These are phyloP conservation scores for Aspergillus sclerotiicarbonarius DNA, from an alignment of 495 filamentous ascomycete species.

Conservation along the genomic window DNA sequence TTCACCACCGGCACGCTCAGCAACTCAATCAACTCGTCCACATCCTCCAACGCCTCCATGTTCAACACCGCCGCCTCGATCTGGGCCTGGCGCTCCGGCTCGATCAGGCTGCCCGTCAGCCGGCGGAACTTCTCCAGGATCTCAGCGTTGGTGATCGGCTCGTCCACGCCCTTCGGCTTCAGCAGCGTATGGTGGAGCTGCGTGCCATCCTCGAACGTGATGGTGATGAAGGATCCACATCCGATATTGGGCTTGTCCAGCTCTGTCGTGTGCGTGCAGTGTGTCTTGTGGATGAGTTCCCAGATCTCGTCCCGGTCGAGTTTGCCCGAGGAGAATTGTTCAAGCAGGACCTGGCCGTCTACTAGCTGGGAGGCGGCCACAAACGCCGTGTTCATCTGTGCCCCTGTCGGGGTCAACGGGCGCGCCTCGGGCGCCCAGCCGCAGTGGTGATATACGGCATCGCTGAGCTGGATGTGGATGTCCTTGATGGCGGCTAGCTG, in stretches of 20 bases:
- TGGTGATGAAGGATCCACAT: background rate
- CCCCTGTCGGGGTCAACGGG: conserved; percentile 36
- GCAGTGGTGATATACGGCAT: conserved; percentile 35
- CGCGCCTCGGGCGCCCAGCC: conserved; percentile 33
- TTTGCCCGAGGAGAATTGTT: conserved; percentile 29
- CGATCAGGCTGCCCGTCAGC: background rate
- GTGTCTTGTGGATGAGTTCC: conserved; percentile 33
- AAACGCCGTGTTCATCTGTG: conserved; percentile 40
- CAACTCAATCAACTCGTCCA: background rate
- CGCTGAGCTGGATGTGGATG: conserved; percentile 29
- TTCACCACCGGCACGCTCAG: background rate
- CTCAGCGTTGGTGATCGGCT: background rate
- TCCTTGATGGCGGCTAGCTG: conserved; percentile 14
- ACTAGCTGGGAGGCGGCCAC: background rate
- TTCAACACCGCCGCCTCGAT: conserved; percentile 4
- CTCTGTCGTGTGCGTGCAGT: conserved; percentile 30
- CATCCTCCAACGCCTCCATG: background rate
- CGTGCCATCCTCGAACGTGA: background rate
- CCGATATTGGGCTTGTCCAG: conserved; percentile 3
- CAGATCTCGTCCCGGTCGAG: conserved; percentile 42
- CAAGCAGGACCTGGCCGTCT: conserved; percentile 34
- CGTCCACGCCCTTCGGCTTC: background rate
- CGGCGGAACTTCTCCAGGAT: background rate
- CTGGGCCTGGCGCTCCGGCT: background rate
- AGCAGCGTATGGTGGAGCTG: background rate